phyloP scores from a whole-genome alignment of 768 basidiomycete species.

The Amanita jacksonii region DNA sequence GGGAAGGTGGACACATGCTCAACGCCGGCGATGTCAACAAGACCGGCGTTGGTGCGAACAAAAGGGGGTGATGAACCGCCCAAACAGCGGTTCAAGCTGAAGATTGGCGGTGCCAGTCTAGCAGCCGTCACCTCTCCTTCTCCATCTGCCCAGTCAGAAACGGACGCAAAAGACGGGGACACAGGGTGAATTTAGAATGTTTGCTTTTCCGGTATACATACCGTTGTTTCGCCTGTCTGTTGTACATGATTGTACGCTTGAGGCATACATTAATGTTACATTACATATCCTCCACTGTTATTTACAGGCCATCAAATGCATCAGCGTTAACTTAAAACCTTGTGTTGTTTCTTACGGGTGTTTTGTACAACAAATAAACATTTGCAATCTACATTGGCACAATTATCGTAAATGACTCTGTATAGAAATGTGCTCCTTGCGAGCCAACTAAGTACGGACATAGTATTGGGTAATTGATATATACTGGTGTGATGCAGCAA shows the following conservation, averaged over 20 bases:
- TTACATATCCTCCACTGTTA: too few relatives aligned
- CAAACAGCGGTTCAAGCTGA: conserved; percentile 9
- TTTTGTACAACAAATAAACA: too few relatives aligned
- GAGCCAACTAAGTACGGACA: conserved; percentile 8
- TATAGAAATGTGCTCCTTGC: conserved; percentile 1
- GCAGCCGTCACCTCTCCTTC: conserved; percentile 5
- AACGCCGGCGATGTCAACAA: conserved; percentile 12
- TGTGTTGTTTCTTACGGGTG: too few relatives aligned
- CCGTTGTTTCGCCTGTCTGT: not conserved
- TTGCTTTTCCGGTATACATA: not conserved
- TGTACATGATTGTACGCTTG: not conserved
- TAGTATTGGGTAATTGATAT: conserved; percentile 9
- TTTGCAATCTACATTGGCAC: conserved; percentile 2
- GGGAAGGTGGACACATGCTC: not conserved
- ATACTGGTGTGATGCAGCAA: conserved; percentile 11
- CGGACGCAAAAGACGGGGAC: conserved; percentile 64
- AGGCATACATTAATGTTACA: not conserved
- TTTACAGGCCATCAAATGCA: too few relatives aligned
- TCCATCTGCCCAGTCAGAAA: conserved; percentile 40
- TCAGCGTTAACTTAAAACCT: too few relatives aligned
- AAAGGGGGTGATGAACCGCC: conserved; percentile 7
- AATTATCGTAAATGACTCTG: conserved; percentile 3
- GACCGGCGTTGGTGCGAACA: conserved; percentile 7
- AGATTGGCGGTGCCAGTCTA: conserved; percentile 2
- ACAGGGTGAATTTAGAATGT: conserved; percentile 41